Conservation (phyloP, 345 rosid species). For the Rhizophora mangle region DNA sequence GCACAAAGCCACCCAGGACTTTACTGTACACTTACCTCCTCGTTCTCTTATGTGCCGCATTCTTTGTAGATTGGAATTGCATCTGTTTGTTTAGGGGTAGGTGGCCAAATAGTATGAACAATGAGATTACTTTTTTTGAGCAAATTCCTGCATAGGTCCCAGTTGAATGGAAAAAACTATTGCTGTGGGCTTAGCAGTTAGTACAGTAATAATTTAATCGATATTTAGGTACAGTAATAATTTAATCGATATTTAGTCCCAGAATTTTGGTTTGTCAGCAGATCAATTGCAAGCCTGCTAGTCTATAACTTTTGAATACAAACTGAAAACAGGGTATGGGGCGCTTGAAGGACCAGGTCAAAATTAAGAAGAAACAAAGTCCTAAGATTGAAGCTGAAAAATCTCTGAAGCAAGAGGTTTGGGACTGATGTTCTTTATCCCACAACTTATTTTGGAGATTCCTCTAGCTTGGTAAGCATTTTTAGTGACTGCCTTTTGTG, state of each 20-base stretch:
- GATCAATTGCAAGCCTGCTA: conserved; percentile 1
- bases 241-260: background rate
- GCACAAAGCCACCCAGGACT: conserved; percentile 18
- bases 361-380: conserved; percentile 42
- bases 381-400: conserved; percentile 45
- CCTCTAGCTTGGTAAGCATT: background rate
- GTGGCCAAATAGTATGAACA: background rate
- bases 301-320: conserved; percentile 21
- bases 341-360: conserved; percentile 35
- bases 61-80: conserved; percentile 6
- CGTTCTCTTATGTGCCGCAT: background rate
- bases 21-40: conserved; percentile 7
- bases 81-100: conserved; percentile 7
- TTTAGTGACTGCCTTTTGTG: background rate
- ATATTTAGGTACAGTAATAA: background rate
- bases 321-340: conserved; percentile 57
- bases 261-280: background rate
- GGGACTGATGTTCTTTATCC: conserved; percentile 13
- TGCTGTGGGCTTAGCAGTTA: background rate
- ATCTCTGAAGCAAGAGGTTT: conserved; percentile 86
- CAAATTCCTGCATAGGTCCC: conserved; percentile 11
- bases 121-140: conserved; percentile 5
- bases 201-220: background rate
- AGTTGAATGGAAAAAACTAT: conserved; percentile 17
- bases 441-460: background rate